Percentiles rank a stretch among this genome's conserved stretches.
Evolutionary conservation across 768 basidiomycete genomes (phyloP).

Genomic region (Leccinellum rugosiceps): DNA sequence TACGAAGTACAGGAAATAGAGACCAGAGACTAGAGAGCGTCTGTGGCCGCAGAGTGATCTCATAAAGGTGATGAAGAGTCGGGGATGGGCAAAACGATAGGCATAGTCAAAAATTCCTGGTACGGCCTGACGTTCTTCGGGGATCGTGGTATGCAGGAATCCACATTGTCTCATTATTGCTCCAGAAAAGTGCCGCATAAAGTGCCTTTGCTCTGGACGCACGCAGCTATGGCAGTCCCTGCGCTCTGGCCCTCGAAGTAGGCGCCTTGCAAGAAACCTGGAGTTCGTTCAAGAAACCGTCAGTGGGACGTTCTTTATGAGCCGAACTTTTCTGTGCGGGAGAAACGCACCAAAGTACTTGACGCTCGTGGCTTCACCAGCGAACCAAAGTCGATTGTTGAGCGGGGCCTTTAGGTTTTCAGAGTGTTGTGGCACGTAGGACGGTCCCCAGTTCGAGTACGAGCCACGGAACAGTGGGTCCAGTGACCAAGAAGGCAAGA

Average conservation of each 20-base stretch:
- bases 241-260: conserved; percentile 53
- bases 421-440: conserved; percentile 51
- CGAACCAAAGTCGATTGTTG: conserved; percentile 51
- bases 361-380: conserved; percentile 58
- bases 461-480: conserved; percentile 45
- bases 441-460: conserved; percentile 69
- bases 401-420: conserved; percentile 56
- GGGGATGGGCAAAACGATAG: not conserved
- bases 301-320: not conserved
- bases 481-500: conserved; percentile 51
- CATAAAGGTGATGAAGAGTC: not conserved
- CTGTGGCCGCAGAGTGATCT: too few relatives aligned
- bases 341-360: conserved; percentile 52
- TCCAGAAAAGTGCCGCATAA: too few relatives aligned
- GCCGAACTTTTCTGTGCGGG: not conserved
- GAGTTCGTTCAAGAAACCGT: too few relatives aligned
- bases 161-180: conserved; percentile 18
- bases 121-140: conserved; percentile 36
- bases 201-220: conserved; percentile 33
- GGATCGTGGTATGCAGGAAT: conserved; percentile 25
- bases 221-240: conserved; percentile 39
- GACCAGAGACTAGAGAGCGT: not conserved
- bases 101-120: conserved; percentile 14
- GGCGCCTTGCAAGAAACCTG: conserved; percentile 57
- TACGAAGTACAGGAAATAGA: not conserved